Evolutionary conservation across 495 filamentous ascomycete genomes (phyloP).

Genomic region (Penicillium roqueforti): DNA sequence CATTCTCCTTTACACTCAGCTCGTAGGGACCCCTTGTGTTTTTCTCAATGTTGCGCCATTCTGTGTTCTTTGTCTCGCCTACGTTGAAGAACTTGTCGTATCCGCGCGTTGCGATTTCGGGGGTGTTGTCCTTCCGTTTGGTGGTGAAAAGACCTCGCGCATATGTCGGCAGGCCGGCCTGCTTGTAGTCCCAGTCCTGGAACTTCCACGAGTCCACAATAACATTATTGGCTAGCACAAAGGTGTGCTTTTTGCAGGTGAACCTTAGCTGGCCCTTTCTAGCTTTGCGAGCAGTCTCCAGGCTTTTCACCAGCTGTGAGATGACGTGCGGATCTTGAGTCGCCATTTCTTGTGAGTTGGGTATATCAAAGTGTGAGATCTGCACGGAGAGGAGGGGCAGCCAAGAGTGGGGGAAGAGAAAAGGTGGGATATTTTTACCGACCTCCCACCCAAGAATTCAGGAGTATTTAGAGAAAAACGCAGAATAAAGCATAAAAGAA

Average conservation of each 20-base stretch:
- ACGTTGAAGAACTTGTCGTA: slow-evolving; percentile 99
- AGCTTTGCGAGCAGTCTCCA: slow-evolving; percentile 54
- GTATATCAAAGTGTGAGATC: neutral
- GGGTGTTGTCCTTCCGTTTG: slow-evolving; percentile 51
- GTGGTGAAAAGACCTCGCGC: slow-evolving; percentile 91
- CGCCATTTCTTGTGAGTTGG: slow-evolving; percentile 27
- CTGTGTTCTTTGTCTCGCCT: slow-evolving; percentile 69
- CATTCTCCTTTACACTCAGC: slow-evolving; percentile 95
- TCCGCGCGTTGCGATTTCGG: slow-evolving; percentile 79
- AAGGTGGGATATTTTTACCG: neutral
- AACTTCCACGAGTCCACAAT: slow-evolving; percentile 88
- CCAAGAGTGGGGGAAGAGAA: neutral
- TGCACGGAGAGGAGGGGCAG: slow-evolving; percentile 14
- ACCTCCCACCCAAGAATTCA: neutral
- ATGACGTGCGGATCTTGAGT: slow-evolving; percentile 63
- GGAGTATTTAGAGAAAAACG: neutral
- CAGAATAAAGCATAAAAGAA: no score
- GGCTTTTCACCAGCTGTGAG: slow-evolving; percentile 49
- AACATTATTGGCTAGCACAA: slow-evolving; percentile 54
- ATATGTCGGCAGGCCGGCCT: slow-evolving; percentile 74
- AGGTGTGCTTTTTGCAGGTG: slow-evolving; percentile 71
- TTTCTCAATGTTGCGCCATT: slow-evolving; percentile 73
- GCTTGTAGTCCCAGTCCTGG: slow-evolving; percentile 94
- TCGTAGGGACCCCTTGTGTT: slow-evolving; percentile 89
- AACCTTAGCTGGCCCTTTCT: slow-evolving; percentile 46